Evolutionary conservation across 352 stramenopile genomes (phyloP), one percentile per base, ranked within the genome.

Genomic region (Globisporangium recalcitrans): DNA sequence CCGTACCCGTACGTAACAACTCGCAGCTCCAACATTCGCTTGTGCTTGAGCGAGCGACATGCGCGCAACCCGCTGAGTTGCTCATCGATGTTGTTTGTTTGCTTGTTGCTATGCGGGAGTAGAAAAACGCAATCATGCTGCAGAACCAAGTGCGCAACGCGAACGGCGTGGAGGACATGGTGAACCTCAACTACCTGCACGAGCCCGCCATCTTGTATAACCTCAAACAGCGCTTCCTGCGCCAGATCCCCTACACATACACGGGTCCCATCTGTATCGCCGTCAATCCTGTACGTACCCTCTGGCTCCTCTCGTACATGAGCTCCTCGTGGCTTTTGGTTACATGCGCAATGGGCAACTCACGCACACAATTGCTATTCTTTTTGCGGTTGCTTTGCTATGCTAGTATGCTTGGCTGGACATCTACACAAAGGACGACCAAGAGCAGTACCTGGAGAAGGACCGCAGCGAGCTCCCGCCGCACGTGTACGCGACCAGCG

Each of bases 181-280:
- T 86, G 60, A 73, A 83, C 57, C 72, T 95, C 40, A 89, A 87
- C 66, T 82, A 96, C 72, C 67, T 97, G 14, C 90, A 97, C 62
- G 88, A 96, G 70, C 80, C 90, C n/a, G 85, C 87, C 34, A 93
- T 97, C 62, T 75, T 97, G 5, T 88, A 93, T 60, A 97, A 96
- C 74, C 66, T 97, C 58, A 83, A 82, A 59, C 80, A 78, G 42
- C 77, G 90, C 31, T 96, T 95, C 67, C 80, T 69, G 16, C 73
- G 78, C 19, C 76, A n/a, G n/a, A n/a, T 87, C 68, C 96, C 96
- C 7, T 99, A 99, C 75, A 98, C 96, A 14, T 96, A 96, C 64
- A 97, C 96, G 2, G 95, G 95, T 13, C 88, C 97, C 24, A 98
- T 99, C 75, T 95, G 98, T 68, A 97, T 99, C 63, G 96, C 97